These are phyloP conservation scores for Camillea tinctor DNA, from an alignment of 2,329 filamentous ascomycete genomes.

Conservation along the genomic window DNA sequence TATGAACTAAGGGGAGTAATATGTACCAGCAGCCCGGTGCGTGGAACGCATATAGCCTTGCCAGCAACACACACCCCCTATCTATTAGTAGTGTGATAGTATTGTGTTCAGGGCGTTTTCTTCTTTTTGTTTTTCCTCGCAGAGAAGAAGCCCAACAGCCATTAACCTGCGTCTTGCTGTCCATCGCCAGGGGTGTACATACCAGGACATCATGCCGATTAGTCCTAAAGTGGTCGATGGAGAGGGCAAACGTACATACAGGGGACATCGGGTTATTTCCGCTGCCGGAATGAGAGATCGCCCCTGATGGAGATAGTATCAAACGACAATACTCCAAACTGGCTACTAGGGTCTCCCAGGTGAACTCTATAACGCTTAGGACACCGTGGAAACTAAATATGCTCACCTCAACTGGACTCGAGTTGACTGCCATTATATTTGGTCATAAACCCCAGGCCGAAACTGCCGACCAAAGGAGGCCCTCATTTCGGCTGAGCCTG, in stretches of 20 bases:
- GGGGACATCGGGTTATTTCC: background rate
- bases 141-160: background rate
- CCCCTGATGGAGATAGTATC: background rate
- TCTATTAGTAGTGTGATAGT: background rate
- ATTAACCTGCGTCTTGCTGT: background rate
- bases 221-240: background rate
- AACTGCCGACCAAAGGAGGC: background rate
- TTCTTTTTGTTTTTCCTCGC: no score
- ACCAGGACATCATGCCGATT: background rate
- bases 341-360: background rate
- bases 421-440: background rate
- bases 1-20: background rate
- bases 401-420: background rate
- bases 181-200: background rate
- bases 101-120: background rate
- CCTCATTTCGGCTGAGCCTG: conserved; percentile 17
- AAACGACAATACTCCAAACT: background rate
- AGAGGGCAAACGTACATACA: background rate
- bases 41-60: conserved; percentile 1
- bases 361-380: background rate
- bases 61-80: background rate
- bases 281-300: background rate
- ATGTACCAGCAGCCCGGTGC: conserved; percentile 15
- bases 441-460: background rate
- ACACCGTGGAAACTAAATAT: background rate